Conservation (phyloP, 2,329 filamentous ascomycete genomes). For the Ascocoryne sarcoides region DNA sequence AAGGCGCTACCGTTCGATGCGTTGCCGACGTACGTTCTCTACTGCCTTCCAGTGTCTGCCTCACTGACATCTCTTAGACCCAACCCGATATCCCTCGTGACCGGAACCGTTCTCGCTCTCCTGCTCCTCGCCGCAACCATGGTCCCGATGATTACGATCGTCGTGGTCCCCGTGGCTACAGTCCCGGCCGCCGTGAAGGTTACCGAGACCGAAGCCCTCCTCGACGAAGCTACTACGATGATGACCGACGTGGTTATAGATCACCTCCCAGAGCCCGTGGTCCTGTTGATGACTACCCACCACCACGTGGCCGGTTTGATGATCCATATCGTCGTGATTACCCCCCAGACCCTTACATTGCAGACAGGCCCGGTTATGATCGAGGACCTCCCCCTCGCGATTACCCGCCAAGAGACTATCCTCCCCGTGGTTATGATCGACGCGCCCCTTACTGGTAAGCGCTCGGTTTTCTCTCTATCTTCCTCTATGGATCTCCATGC, state of each 20-base stretch:
- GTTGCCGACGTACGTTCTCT: conserved; percentile 65
- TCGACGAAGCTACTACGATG: conserved; percentile 74
- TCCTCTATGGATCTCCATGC: too few relatives aligned
- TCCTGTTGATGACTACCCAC: conserved; percentile 70
- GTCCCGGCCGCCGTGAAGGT: conserved; percentile 70
- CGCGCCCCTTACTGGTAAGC: conserved; percentile 27
- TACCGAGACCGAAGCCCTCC: conserved; percentile 83
- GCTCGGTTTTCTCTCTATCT: conserved; percentile 1
- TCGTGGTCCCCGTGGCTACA: conserved; percentile 76
- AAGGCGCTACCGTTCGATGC: conserved; percentile 79
- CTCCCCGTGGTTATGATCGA: conserved; percentile 25
- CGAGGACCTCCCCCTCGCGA: conserved; percentile 30
- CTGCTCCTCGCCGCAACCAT: conserved; percentile 57
- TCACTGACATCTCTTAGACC: too few relatives aligned
- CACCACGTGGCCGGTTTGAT: conserved; percentile 59
- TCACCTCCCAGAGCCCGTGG: conserved; percentile 66
- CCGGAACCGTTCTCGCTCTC: conserved; percentile 74
- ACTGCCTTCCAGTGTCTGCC: too few relatives aligned
- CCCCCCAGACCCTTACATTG: conserved; percentile 50
- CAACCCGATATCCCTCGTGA: conserved; percentile 65
- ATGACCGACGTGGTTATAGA: conserved; percentile 66
- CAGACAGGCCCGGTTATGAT: conserved; percentile 42
- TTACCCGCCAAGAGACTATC: conserved; percentile 26
- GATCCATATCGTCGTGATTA: conserved; percentile 68
- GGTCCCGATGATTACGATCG: conserved; percentile 71